phyloP scores from a whole-genome alignment of 768 basidiomycete species.

The Kwoniella bestiolae region DNA sequence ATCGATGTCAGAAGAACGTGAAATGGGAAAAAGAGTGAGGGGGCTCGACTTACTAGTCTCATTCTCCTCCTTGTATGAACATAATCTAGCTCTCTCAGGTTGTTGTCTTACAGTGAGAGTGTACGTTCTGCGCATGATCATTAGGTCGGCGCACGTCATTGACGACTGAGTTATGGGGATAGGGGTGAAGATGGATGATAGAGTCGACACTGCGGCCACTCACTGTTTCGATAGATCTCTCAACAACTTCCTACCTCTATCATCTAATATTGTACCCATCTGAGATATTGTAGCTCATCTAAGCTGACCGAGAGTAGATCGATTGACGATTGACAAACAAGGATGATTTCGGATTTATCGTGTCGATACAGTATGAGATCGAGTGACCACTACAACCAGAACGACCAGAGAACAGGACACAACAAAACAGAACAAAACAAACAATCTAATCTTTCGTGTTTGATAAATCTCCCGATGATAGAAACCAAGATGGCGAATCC shows the following conservation, averaged over 20 bases:
- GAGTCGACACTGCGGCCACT: neutral
- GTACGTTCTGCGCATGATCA: conserved; percentile 17
- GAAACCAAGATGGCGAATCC: too few relatives aligned
- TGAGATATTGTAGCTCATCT: neutral
- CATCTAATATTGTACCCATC: conserved; percentile 23
- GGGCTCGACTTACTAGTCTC: conserved; percentile 58
- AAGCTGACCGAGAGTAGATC: neutral
- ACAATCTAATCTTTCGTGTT: too few relatives aligned
- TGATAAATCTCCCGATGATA: too few relatives aligned
- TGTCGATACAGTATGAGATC: neutral
- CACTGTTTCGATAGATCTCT: conserved; percentile 3
- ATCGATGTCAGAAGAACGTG: neutral
- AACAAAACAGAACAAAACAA: too few relatives aligned
- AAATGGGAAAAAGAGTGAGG: neutral
- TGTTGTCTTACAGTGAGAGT: conserved; percentile 51
- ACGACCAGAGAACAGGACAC: too few relatives aligned
- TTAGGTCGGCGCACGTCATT: too few relatives aligned
- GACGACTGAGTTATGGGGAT: too few relatives aligned
- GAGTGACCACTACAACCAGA: too few relatives aligned
- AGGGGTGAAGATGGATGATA: neutral
- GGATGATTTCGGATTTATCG: neutral
- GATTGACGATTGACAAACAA: neutral
- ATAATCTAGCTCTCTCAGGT: conserved; percentile 55
- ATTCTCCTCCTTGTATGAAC: conserved; percentile 58
- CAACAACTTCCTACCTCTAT: conserved; percentile 14